A percentile compares a stretch with the other conserved stretches of the same genome.
phyloP scores from a whole-genome alignment of 2,329 filamentous ascomycete genomes.

The Aspergillus clavatus region DNA sequence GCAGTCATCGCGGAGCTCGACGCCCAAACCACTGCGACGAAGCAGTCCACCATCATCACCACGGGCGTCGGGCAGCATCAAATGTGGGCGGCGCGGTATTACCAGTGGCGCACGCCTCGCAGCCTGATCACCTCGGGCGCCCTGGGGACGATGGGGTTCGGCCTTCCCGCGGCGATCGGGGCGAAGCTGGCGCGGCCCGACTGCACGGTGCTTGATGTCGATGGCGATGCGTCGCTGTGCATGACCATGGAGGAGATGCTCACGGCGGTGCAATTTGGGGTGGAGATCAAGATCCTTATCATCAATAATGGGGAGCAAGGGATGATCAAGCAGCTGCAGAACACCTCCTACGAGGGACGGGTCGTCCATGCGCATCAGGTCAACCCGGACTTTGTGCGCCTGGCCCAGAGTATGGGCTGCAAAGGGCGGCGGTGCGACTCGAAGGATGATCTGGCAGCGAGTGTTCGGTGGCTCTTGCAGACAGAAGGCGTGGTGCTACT shows the following conservation, averaged over 20 bases:
- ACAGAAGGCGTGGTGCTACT: constrained; percentile 1
- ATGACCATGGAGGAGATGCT: constrained; percentile 97
- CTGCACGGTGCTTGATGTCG: constrained; percentile 87
- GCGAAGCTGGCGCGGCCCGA: constrained; percentile 83
- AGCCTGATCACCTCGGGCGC: constrained; percentile 96
- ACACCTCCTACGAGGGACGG: constrained; percentile 92
- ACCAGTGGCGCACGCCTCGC: constrained; percentile 85
- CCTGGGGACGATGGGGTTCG: constrained; percentile 95
- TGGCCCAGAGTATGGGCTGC: constrained; percentile 90
- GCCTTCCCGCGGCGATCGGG: constrained; percentile 89
- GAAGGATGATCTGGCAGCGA: background rate
- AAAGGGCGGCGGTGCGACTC: background rate
- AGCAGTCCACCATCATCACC: constrained; percentile 79
- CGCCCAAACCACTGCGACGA: constrained; percentile 71
- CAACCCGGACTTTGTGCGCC: constrained; percentile 94
- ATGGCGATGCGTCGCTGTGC: constrained; percentile 95
- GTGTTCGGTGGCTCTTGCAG: constrained; percentile 2
- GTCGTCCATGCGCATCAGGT: constrained; percentile 87
- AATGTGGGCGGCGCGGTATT: constrained; percentile 98
- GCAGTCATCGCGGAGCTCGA: constrained; percentile 86
- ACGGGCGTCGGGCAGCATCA: constrained; percentile 98
- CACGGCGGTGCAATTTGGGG: constrained; percentile 91
- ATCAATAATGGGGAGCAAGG: constrained; percentile 97
- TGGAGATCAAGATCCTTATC: constrained; percentile 89
- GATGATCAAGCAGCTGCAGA: constrained; percentile 99